Conservation (phyloP, 2,329 filamentous ascomycete genomes). For the Pseudogymnoascus sp. region DNA sequence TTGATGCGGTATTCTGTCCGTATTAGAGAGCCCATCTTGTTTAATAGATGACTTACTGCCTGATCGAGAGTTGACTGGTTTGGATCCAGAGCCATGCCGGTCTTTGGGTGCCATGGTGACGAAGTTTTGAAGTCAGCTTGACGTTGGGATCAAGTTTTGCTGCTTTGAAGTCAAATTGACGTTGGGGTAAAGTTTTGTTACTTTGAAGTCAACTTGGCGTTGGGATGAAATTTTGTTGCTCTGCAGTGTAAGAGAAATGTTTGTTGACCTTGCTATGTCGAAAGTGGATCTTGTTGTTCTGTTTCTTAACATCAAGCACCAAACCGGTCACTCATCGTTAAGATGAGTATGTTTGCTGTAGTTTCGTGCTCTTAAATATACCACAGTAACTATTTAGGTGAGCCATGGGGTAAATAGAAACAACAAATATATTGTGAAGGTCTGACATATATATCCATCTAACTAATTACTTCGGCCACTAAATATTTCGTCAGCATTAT, state of each 20-base stretch:
- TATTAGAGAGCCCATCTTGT: background rate
- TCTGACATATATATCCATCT: background rate
- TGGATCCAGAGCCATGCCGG: background rate
- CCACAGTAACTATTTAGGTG: background rate
- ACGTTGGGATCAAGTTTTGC: background rate
- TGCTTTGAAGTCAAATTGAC: background rate
- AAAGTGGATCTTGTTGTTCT: background rate
- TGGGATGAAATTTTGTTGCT: background rate
- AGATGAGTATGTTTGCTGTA: background rate
- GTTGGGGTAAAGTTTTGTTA: background rate
- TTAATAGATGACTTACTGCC: background rate
- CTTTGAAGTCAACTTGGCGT: background rate
- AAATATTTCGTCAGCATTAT: slow-evolving; percentile 6
- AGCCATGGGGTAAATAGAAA: background rate
- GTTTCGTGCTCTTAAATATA: background rate
- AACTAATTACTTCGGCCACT: background rate
- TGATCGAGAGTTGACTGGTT: background rate
- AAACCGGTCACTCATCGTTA: background rate
- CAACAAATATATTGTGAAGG: background rate
- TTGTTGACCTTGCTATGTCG: background rate
- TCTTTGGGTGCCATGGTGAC: background rate
- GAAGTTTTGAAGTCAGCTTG: background rate
- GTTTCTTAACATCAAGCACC: background rate
- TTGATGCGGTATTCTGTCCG: background rate
- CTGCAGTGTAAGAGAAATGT: background rate